Conservation (phyloP, 1,139 yeast species). For the Pichia sp. region DNA sequence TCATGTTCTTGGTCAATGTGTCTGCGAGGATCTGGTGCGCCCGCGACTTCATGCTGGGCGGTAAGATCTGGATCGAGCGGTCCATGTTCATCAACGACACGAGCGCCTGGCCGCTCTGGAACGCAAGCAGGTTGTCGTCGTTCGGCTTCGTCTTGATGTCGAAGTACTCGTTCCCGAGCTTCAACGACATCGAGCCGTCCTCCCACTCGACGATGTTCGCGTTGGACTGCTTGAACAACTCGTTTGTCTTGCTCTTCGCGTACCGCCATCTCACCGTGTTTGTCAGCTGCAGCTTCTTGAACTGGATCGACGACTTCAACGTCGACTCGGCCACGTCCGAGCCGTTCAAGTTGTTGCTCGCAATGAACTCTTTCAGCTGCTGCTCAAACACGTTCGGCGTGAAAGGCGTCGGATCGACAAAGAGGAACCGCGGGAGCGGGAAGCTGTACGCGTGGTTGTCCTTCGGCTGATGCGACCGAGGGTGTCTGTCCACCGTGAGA, state of each 20-base stretch:
- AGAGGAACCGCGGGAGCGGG: slow-evolving; percentile 76
- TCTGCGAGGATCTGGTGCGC: slow-evolving; percentile 78
- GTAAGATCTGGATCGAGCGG: slow-evolving; percentile 69
- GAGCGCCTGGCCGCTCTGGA: slow-evolving; percentile 52
- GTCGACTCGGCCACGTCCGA: slow-evolving; percentile 14
- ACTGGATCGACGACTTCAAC: slow-evolving; percentile 47
- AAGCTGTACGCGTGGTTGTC: slow-evolving; percentile 49
- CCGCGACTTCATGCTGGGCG: slow-evolving; percentile 78
- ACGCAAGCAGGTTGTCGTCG: slow-evolving; percentile 70
- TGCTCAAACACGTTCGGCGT: slow-evolving; percentile 64
- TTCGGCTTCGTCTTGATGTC: slow-evolving; percentile 68
- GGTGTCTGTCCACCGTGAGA: slow-evolving; percentile 71
- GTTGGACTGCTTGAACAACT: slow-evolving; percentile 76
- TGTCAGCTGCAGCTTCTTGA: slow-evolving; percentile 45
- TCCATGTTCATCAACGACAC: slow-evolving; percentile 48
- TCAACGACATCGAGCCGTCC: slow-evolving; percentile 82
- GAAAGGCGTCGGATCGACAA: slow-evolving; percentile 82
- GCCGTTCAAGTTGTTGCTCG: background rate
- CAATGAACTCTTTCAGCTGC: slow-evolving; percentile 22
- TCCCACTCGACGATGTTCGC: slow-evolving; percentile 92
- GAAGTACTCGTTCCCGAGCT: slow-evolving; percentile 82
- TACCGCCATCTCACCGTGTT: slow-evolving; percentile 93
- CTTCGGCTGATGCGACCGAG: slow-evolving; percentile 41
- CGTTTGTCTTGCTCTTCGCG: slow-evolving; percentile 58
- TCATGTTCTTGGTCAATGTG: slow-evolving; percentile 67